A percentile compares a stretch with the other conserved stretches of the same genome.
Evolutionary conservation across 2,329 filamentous ascomycete species (phyloP).

Genomic region (Penicillium psychrosexuale): DNA sequence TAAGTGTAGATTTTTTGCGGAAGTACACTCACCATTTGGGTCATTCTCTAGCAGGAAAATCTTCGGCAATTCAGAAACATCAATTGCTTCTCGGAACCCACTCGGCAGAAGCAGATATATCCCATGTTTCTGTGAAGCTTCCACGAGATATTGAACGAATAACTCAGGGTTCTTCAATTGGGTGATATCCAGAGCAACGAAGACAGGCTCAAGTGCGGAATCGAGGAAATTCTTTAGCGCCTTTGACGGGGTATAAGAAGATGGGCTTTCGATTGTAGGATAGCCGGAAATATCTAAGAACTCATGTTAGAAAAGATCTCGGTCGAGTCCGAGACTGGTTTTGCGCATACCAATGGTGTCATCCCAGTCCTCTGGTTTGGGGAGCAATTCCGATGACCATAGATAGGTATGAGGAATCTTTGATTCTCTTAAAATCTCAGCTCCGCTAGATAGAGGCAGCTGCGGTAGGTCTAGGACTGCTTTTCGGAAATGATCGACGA

Average conservation of each 20-base stretch:
- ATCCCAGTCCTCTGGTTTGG: constrained; percentile 1
- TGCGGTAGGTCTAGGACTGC: background rate
- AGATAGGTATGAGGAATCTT: constrained; percentile 9
- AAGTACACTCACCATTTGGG: background rate
- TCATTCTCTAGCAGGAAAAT: background rate
- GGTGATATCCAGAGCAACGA: background rate
- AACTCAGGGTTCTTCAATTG: background rate
- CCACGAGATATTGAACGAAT: background rate
- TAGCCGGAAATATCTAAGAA: background rate
- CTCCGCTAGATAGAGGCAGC: background rate
- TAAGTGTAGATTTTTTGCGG: background rate
- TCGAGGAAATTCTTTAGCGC: background rate
- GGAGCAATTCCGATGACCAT: background rate
- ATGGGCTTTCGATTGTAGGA: no score
- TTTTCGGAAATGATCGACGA: background rate
- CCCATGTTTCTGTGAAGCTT: background rate
- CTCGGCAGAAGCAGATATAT: background rate
- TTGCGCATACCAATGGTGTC: background rate
- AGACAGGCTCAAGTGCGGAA: background rate
- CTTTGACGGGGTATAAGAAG: background rate
- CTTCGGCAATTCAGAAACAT: background rate
- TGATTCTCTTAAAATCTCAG: background rate
- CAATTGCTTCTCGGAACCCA: background rate
- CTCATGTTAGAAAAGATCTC: background rate
- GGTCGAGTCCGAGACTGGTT: background rate